A percentile compares a stretch with the other conserved stretches of the same genome.
These are phyloP conservation scores for Huntiella omanensis DNA, from an alignment of 2,329 filamentous ascomycete species.

Conservation along the genomic window DNA sequence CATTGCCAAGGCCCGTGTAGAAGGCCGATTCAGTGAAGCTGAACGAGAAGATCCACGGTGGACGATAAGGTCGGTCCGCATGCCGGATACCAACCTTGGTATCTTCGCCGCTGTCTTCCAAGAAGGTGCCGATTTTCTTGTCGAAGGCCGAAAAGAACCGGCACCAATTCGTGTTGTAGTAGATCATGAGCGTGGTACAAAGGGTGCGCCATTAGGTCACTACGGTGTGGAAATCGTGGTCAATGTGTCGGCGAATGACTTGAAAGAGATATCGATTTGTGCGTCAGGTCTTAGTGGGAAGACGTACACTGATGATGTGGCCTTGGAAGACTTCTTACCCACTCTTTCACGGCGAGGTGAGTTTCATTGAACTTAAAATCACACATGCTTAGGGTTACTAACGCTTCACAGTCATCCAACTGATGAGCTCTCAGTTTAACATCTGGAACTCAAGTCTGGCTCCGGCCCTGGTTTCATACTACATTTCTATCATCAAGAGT, in stretches of 20 bases:
- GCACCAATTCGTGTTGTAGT: conserved; percentile 55
- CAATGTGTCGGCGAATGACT: conserved; percentile 35
- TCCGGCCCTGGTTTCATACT: conserved; percentile 53
- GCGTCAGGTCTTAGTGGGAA: conserved; percentile 49
- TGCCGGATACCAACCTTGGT: conserved; percentile 39
- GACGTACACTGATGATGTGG: conserved; percentile 55
- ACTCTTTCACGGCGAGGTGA: conserved; percentile 56
- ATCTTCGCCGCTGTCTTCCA: conserved; percentile 54
- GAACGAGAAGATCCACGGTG: conserved; percentile 67
- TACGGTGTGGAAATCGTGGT: conserved; percentile 55
- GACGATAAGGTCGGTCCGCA: conserved; percentile 54
- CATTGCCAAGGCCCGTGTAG: conserved; percentile 66
- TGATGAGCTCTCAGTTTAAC: conserved; percentile 52
- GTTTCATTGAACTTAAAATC: conserved; percentile 14
- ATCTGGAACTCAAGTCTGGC: conserved; percentile 45
- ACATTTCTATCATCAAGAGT: conserved; percentile 57
- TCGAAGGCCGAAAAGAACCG: conserved; percentile 46
- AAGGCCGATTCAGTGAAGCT: conserved; percentile 64
- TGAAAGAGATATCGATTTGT: conserved; percentile 29
- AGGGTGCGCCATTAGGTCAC: conserved; percentile 45
- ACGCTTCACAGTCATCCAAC: conserved; percentile 39
- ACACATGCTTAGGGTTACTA: neutral
- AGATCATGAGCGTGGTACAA: conserved; percentile 47
- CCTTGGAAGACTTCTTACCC: conserved; percentile 51
- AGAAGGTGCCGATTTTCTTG: conserved; percentile 41